A percentile compares a stretch with the other conserved stretches of the same genome.
phyloP scores from a whole-genome alignment of 2,329 filamentous ascomycete species.

The Microcyclosporella mali region DNA sequence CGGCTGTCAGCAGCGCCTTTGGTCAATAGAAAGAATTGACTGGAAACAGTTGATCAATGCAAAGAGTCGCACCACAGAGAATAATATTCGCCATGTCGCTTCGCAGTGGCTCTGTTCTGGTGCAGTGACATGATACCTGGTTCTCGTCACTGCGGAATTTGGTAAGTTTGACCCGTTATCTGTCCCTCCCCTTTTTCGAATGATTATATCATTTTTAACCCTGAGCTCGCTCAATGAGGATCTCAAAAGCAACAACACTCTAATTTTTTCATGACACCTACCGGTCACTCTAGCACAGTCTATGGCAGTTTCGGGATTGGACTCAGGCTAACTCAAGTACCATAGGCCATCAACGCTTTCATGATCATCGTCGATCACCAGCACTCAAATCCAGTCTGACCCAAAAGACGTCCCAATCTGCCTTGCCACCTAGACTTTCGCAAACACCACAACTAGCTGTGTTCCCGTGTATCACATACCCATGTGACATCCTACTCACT shows the following conservation, averaged over 20 bases:
- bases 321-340: not conserved
- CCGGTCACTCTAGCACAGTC: no score
- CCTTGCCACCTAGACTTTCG: slow-evolving; percentile 53
- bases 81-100: slow-evolving; percentile 1
- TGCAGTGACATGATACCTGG: no score
- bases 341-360: not conserved
- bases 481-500: slow-evolving; percentile 50
- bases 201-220: slow-evolving; percentile 64
- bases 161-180: slow-evolving; percentile 32
- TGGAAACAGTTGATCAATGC: slow-evolving; percentile 17
- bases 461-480: slow-evolving; percentile 60
- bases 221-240: slow-evolving; percentile 54
- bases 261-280: slow-evolving; percentile 64
- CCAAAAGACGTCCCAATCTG: slow-evolving; percentile 56
- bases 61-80: slow-evolving; percentile 11
- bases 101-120: no score
- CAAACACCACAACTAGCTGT: slow-evolving; percentile 56
- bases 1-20: slow-evolving; percentile 6
- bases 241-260: slow-evolving; percentile 62
- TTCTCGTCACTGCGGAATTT: no score
- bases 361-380: slow-evolving; percentile 2
- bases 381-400: slow-evolving; percentile 38
- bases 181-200: slow-evolving; percentile 26
- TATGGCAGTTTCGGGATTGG: not conserved
- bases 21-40: slow-evolving; percentile 8